These are phyloP conservation scores for Tricholoma sp. DNA, from an alignment of 768 basidiomycete genomes.

Conservation along the genomic window DNA sequence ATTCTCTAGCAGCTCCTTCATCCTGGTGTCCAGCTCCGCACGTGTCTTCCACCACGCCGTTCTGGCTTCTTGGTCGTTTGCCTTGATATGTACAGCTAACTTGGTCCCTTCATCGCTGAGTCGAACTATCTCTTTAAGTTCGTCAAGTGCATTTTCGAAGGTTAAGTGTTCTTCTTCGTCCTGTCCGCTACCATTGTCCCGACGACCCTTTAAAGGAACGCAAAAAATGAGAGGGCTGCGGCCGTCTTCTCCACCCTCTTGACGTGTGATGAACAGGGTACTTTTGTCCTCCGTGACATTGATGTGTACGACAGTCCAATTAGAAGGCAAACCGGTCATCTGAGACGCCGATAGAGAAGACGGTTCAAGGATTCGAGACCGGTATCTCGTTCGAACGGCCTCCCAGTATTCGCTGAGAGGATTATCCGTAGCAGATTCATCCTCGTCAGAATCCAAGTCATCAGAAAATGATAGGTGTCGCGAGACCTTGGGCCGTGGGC, in stretches of 20 bases:
- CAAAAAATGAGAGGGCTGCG: conserved; percentile 74
- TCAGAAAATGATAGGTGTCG: conserved; percentile 12
- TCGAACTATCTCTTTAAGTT: conserved; percentile 77
- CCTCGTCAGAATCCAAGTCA: conserved; percentile 33
- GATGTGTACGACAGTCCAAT: conserved; percentile 85
- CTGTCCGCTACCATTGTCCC: conserved; percentile 64
- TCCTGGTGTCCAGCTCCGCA: conserved; percentile 64
- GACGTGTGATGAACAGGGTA: conserved; percentile 79
- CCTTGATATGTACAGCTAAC: conserved; percentile 64
- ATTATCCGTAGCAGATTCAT: conserved; percentile 25
- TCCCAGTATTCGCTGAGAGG: conserved; percentile 60
- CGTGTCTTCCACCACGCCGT: conserved; percentile 86
- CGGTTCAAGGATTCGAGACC: conserved; percentile 36
- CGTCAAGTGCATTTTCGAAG: conserved; percentile 65
- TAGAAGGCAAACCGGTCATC: conserved; percentile 48
- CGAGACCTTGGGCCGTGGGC: conserved; percentile 13
- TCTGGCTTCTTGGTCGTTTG: conserved; percentile 59
- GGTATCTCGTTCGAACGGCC: conserved; percentile 49
- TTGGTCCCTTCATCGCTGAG: conserved; percentile 63
- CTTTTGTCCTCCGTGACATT: conserved; percentile 78
- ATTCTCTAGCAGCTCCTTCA: conserved; percentile 70
- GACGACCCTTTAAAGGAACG: conserved; percentile 78
- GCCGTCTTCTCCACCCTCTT: conserved; percentile 44
- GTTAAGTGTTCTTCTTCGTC: conserved; percentile 69
- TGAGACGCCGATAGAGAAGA: conserved; percentile 37